Percentiles rank a stretch among this genome's conserved stretches.
phyloP scores from a whole-genome alignment of 2,329 filamentous ascomycete species.

The Aureobasidium sp. region DNA sequence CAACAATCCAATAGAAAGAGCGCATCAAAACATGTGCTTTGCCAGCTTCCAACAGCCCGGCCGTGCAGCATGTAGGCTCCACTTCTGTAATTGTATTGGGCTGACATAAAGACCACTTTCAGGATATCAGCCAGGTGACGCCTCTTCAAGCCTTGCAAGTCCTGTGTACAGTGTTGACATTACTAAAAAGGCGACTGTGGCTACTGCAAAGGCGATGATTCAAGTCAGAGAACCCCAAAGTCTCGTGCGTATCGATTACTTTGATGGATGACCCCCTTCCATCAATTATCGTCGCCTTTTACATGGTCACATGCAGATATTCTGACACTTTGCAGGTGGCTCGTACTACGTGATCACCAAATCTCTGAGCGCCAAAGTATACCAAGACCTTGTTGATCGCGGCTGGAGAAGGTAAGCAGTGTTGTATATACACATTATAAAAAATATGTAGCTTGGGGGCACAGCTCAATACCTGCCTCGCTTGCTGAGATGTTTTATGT shows the following conservation, averaged over 20 bases:
- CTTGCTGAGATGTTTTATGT: neutral
- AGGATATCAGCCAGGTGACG: constrained; percentile 35
- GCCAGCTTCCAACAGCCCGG: neutral
- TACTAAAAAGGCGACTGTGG: constrained; percentile 34
- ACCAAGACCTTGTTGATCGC: constrained; percentile 63
- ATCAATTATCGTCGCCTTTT: constrained; percentile 4
- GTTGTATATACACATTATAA: constrained; percentile 19
- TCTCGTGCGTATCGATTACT: constrained; percentile 37
- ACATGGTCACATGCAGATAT: neutral
- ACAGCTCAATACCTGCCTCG: neutral
- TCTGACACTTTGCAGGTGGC: constrained; percentile 46
- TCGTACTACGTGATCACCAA: constrained; percentile 62
- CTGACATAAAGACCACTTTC: constrained; percentile 4
- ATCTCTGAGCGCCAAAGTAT: constrained; percentile 56
- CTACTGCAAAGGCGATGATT: constrained; percentile 41
- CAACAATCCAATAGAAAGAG: constrained; percentile 3
- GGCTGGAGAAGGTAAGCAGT: constrained; percentile 64
- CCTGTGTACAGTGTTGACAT: neutral
- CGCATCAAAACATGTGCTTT: neutral
- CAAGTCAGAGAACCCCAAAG: constrained; percentile 39
- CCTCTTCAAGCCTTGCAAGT: neutral
- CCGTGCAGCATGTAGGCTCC: neutral
- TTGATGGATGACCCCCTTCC: neutral
- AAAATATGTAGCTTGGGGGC: neutral
- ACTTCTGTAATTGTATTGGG: neutral